Evolutionary conservation across 768 basidiomycete species (phyloP).

Genomic region (Leccinum subtestaceum): DNA sequence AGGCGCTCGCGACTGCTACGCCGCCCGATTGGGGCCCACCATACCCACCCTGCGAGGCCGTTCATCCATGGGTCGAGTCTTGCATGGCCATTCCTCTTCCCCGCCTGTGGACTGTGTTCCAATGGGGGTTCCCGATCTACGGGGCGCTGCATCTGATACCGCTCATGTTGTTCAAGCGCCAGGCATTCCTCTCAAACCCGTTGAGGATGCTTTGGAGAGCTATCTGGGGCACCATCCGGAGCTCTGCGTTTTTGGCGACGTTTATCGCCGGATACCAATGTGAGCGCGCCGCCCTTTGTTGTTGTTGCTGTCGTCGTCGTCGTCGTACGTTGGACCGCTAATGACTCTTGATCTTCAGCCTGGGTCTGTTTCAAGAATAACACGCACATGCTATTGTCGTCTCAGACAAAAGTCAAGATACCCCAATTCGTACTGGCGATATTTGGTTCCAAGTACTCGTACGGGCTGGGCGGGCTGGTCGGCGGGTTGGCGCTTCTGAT

Average conservation of each 20-base stretch:
- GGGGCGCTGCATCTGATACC: slow-evolving; percentile 90
- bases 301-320: no score
- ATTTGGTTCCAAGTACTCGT: slow-evolving; percentile 66
- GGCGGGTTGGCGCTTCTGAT: slow-evolving; percentile 79
- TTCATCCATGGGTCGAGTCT: slow-evolving; percentile 69
- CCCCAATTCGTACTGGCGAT: slow-evolving; percentile 51
- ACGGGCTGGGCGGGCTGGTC: slow-evolving; percentile 70
- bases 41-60: slow-evolving; percentile 64
- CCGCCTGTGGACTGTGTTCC: slow-evolving; percentile 77
- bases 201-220: slow-evolving; percentile 62
- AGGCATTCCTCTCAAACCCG: slow-evolving; percentile 64
- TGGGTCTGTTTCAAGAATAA: slow-evolving; percentile 67
- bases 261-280: slow-evolving; percentile 84
- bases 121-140: slow-evolving; percentile 83
- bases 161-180: slow-evolving; percentile 75
- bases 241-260: slow-evolving; percentile 81
- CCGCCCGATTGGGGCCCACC: slow-evolving; percentile 44
- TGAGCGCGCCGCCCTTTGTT: slow-evolving; percentile 33
- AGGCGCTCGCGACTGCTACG: slow-evolving; percentile 33
- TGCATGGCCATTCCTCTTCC: slow-evolving; percentile 45
- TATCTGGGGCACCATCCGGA: slow-evolving; percentile 70
- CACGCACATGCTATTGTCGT: slow-evolving; percentile 47
- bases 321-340: neutral
- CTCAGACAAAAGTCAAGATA: slow-evolving; percentile 34
- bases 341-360: slow-evolving; percentile 34